Conservation (phyloP, 495 filamentous ascomycete genomes). For the Rhypophila decipiens region DNA sequence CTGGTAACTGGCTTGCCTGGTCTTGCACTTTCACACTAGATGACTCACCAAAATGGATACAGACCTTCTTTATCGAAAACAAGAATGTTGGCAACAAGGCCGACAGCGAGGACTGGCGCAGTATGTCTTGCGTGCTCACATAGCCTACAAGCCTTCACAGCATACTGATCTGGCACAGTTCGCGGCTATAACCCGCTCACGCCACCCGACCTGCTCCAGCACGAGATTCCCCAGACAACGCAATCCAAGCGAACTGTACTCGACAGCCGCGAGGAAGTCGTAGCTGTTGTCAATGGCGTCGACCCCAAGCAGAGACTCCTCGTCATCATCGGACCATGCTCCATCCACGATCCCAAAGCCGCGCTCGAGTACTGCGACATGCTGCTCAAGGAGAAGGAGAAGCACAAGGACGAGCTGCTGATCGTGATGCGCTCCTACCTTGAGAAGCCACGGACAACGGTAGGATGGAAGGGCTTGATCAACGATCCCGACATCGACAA, state of each 20-base stretch:
- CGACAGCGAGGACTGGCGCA: slow-evolving; percentile 84
- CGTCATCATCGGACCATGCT: slow-evolving; percentile 93
- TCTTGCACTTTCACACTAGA: neutral
- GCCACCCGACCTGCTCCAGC: slow-evolving; percentile 88
- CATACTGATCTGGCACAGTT: slow-evolving; percentile 43
- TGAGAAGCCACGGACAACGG: slow-evolving; percentile 96
- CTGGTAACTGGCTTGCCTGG: neutral
- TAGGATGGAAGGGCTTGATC: slow-evolving; percentile 98
- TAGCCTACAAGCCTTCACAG: slow-evolving; percentile 5
- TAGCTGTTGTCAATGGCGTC: slow-evolving; percentile 68
- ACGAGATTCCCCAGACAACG: slow-evolving; percentile 79
- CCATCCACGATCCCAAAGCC: slow-evolving; percentile 89
- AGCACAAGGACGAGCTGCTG: slow-evolving; percentile 81
- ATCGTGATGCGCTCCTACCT: slow-evolving; percentile 98
- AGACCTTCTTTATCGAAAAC: slow-evolving; percentile 74
- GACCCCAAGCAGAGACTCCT: slow-evolving; percentile 73
- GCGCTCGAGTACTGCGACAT: slow-evolving; percentile 91
- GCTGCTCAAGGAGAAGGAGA: slow-evolving; percentile 75
- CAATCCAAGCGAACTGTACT: slow-evolving; percentile 76
- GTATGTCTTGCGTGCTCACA: slow-evolving; percentile 41
- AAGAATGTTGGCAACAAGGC: slow-evolving; percentile 76
- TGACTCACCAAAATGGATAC: slow-evolving; percentile 2
- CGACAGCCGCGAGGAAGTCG: slow-evolving; percentile 72
- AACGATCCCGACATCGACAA: slow-evolving; percentile 99
- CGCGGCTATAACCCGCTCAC: slow-evolving; percentile 89